Conservation (phyloP, 495 filamentous ascomycete genomes). For the Trypethelium eluteriae region DNA sequence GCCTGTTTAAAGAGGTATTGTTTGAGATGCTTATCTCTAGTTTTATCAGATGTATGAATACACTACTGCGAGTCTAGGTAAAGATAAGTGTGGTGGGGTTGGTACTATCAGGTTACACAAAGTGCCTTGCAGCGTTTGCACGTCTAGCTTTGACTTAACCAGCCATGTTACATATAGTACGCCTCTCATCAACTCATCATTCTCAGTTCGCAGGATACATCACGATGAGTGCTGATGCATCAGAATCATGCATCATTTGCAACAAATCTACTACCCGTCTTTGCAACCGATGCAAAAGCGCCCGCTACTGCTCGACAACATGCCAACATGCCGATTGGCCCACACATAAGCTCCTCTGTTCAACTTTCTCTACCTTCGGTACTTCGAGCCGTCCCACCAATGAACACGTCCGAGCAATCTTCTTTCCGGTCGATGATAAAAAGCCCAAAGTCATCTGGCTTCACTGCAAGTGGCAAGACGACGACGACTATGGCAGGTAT, state of each 20-base stretch:
- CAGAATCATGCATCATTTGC: neutral
- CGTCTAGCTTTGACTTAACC: too few relatives aligned
- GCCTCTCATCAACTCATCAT: too few relatives aligned
- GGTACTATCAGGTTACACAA: too few relatives aligned
- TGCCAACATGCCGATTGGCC: constrained; percentile 32
- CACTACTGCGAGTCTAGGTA: too few relatives aligned
- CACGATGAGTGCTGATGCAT: too few relatives aligned
- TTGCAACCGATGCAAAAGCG: constrained; percentile 14
- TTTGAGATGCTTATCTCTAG: too few relatives aligned
- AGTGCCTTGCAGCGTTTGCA: too few relatives aligned
- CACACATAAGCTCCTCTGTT: constrained; percentile 32
- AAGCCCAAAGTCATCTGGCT: constrained; percentile 29
- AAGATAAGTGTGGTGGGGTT: too few relatives aligned
- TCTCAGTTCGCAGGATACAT: too few relatives aligned
- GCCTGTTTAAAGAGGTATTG: too few relatives aligned
- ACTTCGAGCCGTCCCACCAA: constrained; percentile 19
- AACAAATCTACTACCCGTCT: neutral
- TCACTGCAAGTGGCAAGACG: constrained; percentile 16
- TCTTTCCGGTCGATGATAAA: constrained; percentile 26
- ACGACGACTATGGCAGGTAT: constrained; percentile 15
- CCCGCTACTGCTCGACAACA: constrained; percentile 27
- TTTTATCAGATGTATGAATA: too few relatives aligned
- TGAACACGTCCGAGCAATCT: constrained; percentile 25
- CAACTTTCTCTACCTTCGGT: constrained; percentile 19
- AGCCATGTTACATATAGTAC: too few relatives aligned